A percentile compares a stretch with the other conserved stretches of the same genome.
phyloP scores from a whole-genome alignment of 805 yeast species.

The Jamesozyma piceae region DNA sequence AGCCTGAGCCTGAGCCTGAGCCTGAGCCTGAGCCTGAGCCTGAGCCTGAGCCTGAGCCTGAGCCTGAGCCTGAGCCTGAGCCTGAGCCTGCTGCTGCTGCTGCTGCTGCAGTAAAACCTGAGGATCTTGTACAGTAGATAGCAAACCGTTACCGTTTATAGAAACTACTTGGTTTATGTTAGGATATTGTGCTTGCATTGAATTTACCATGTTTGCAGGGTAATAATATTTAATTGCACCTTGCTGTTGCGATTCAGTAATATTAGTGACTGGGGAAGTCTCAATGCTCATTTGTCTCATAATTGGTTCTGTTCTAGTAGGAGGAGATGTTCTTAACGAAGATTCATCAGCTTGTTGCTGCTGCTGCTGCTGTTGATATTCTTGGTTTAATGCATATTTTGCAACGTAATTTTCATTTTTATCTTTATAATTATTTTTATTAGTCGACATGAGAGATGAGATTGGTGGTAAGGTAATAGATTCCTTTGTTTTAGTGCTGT shows the following conservation, averaged over 20 bases:
- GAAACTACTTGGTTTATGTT: background rate
- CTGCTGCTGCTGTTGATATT: background rate
- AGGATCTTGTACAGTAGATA: background rate
- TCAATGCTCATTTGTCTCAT: background rate
- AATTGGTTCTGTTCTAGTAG: background rate
- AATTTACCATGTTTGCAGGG: background rate
- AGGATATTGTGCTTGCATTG: background rate
- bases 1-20: background rate
- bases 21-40: too few species aligned
- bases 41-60: too few species aligned
- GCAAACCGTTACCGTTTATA: background rate
- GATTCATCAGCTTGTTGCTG: background rate
- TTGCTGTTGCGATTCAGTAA: background rate
- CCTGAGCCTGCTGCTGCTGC: background rate
- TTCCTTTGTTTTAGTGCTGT: background rate
- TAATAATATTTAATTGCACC: background rate
- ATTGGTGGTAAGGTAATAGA: constrained; percentile 3
- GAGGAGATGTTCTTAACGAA: background rate
- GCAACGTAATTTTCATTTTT: background rate
- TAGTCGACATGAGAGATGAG: background rate
- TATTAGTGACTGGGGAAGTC: background rate
- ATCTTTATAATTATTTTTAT: background rate
- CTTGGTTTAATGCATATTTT: background rate
- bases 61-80: background rate
- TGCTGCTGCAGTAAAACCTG: background rate